These are phyloP conservation scores for Penicillium glabrum DNA, from an alignment of 2,329 filamentous ascomycete genomes.

Conservation along the genomic window DNA sequence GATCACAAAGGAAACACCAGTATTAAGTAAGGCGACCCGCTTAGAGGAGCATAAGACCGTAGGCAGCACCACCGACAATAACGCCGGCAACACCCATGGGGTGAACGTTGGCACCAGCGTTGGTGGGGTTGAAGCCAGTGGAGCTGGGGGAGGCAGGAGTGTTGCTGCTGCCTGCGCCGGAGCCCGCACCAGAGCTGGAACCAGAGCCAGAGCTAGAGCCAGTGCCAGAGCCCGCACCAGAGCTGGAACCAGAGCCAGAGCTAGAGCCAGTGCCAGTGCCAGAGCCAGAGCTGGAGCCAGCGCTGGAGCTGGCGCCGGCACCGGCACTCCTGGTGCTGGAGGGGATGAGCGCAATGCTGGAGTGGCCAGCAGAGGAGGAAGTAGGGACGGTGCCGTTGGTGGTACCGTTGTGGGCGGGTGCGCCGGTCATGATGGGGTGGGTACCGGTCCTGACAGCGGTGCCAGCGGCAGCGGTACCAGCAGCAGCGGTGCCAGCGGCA, in stretches of 20 bases:
- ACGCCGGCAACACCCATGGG: slow-evolving; percentile 20
- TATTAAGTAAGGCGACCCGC: slow-evolving; percentile 6
- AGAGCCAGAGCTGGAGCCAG: neutral
- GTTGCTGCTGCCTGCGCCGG: slow-evolving; percentile 4
- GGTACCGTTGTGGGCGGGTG: slow-evolving; percentile 9
- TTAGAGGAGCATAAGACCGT: slow-evolving; percentile 28
- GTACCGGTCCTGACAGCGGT: slow-evolving; percentile 13
- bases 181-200: slow-evolving; percentile 1
- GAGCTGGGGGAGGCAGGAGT: slow-evolving; percentile 18
- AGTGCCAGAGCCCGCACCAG: neutral
- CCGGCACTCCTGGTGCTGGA: slow-evolving; percentile 11
- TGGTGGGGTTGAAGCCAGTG: slow-evolving; percentile 20
- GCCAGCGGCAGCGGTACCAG: neutral
- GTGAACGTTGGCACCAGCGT: slow-evolving; percentile 27
- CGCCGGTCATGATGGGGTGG: slow-evolving; percentile 21
- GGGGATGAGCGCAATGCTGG: slow-evolving; percentile 6
- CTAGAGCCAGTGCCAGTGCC: neutral
- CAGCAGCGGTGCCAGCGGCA: neutral
- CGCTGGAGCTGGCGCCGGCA: slow-evolving; percentile 6
- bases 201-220: slow-evolving; percentile 2
- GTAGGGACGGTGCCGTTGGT: slow-evolving; percentile 3
- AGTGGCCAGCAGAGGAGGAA: slow-evolving; percentile 7
- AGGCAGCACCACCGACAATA: slow-evolving; percentile 21
- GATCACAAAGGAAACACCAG: slow-evolving; percentile 3
- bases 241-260: too few relatives aligned